Base-by-base conservation (phyloP, 208 protist species). In the Trypanosoma grayi region DNA sequence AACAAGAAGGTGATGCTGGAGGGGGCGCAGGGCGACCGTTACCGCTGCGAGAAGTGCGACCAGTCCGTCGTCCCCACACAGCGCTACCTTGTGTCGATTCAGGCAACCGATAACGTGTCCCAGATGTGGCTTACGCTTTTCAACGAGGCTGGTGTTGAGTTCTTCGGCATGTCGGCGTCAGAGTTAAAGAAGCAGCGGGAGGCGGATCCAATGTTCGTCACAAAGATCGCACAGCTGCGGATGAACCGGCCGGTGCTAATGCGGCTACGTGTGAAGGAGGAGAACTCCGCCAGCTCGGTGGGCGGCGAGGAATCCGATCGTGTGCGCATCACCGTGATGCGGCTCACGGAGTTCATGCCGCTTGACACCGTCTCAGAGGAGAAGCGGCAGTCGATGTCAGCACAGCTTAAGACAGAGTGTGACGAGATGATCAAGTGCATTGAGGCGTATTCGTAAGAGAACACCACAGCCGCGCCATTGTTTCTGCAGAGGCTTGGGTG, bases 81-180 rank as follows among this genome's bases (percentile, higher is more conserved):
- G 73, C 87, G 90, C 53, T 96, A 94, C 57, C 63, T 96, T 36
- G 73, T 94, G 30, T 93, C 85, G 34, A 83, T 96, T 57, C 85
- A 94, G 60, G 83, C 85, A 47, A 90, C 82, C 4, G 90, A 96
- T 71, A 90, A 89, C 70, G 76, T 93, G 14, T 88, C 87, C 4
- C 87, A 93, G 77, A 76, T 77, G 77, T 96, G 90, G 90, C 71
- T 96, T 33, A 96, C 90, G n/a, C 62, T 94, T 11, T 96, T 96
- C 63, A 92, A 96, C 62, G 90, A 96, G 58, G 75, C 87, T 3
- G 90, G 85, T 31, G 60, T 83, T 1, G 85, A 94, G 55, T 94
- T 96, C 70, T 94, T 92, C 58, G 90, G 90, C 13, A 92, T 94
- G 79, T 37, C 78, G 22, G 90, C 90, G 22, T 30, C 73, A 24